Evolutionary conservation across 257 asterid genomes (phyloP).

Genomic region (Linderniella brevidens): DNA sequence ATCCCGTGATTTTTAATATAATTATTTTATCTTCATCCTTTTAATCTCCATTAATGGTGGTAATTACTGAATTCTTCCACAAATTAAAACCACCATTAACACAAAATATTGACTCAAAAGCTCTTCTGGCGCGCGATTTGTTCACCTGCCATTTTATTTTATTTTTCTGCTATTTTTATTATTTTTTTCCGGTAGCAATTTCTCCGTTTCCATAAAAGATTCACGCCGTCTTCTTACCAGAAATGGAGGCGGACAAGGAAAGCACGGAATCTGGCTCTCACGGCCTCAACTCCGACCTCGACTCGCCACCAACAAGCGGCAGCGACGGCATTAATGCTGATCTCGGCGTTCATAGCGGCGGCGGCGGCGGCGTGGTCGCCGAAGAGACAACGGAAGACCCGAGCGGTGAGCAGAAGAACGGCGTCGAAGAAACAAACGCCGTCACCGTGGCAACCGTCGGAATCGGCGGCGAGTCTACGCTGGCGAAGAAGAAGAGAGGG

Average conservation of each 20-base stretch:
- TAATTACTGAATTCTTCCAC: too few relatives aligned
- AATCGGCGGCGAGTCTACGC: constrained; percentile 1
- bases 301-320: constrained; percentile 26
- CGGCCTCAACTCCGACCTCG: constrained; percentile 24
- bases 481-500: constrained; percentile 45
- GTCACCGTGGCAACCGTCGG: constrained; percentile 7
- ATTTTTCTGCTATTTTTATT: too few relatives aligned
- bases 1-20: too few relatives aligned
- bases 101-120: too few relatives aligned
- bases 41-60: too few relatives aligned
- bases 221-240: not conserved
- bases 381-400: constrained; percentile 13
- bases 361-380: constrained; percentile 15
- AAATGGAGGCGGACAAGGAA: constrained; percentile 38
- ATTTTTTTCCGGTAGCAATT: too few relatives aligned
- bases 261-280: constrained; percentile 50
- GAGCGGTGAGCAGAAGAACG: constrained; percentile 2
- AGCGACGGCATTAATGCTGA: too few relatives aligned
- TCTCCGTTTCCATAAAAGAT: too few relatives aligned
- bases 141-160: too few relatives aligned
- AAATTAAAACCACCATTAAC: too few relatives aligned
- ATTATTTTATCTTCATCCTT: too few relatives aligned
- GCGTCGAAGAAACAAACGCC: not conserved
- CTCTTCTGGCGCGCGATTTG: too few relatives aligned
- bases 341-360: constrained; percentile 11